Base-by-base conservation (phyloP, 1,284 basidiomycete genomes). In the Cutaneotrichosporon curvatum region DNA sequence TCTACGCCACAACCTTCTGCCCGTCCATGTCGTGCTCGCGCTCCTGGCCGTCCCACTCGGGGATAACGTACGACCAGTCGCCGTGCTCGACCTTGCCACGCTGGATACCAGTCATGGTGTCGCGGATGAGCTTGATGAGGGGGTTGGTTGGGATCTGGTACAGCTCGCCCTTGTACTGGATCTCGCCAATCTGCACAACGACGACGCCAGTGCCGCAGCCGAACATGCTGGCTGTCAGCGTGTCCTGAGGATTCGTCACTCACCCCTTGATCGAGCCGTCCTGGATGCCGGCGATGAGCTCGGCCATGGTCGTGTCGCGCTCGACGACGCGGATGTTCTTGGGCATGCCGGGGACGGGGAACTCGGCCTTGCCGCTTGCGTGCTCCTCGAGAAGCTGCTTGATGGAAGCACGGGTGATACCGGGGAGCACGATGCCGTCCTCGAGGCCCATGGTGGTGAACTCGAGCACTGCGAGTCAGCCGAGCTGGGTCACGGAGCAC, bases 381-480 rank as follows among this genome's bases (percentile, higher is more conserved):
- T 70, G 66, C 31, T 61, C 56, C 16, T 47, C 44, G 32, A 70
- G 48, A 14, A 68, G 57, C 47, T 64, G 47, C 53, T 68, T 66
- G 55, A 68, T 60, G 20, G 63, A 66, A 21, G 51, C 55, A 23
- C 68, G 58, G 1, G 68, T 70, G 45, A 70, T 51, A 59, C 68
- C 68, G 12, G 68, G 66, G n/a, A 68, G 59, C 32, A 70, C 68
- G 50, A 70, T 68, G 21, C 68, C 68, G 59, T 66, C 65, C 23
- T 59, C 56, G 19, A 70, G 58, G 3, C 55, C 51, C 66, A 67
- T 70, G 48, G 68, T 70, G 49, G 59, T 55, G 48, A 68, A 67
- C 43, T 70, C 68, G 47, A 62, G 53, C 50, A 55, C 64, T 68
- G 21, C 6, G 4, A n/a, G 37, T 43, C 32, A 40, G 37, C 8